Base-by-base conservation (phyloP, 306 rosid genomes). In the Rubus idaeus region DNA sequence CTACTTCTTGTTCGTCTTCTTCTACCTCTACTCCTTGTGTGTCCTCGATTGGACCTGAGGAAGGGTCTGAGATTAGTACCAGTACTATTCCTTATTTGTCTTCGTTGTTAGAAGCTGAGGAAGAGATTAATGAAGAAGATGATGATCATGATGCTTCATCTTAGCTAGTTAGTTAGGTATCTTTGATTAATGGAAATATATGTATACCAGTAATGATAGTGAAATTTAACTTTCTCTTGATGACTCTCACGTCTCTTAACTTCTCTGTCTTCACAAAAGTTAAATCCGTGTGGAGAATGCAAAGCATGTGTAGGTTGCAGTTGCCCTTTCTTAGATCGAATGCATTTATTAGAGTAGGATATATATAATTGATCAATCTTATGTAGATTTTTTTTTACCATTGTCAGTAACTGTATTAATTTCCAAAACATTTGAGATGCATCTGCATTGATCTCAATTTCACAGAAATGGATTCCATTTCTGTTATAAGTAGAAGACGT, bases 61-160 rank as follows among this genome's bases (percentile, higher is more conserved):
- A 81, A 12, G 81, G 83, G 47, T 80, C 69, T 44, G 80, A 77
- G 49, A 62, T 62, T 42, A 62, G 68, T 14, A 39, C 69, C 69
- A 71, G 21, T 18, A 58, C 70, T 46, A 58, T 78, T 73, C 78
- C 88, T 52, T 66, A 68, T 77, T 79, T 90, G 14, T 83, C 97
- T 79, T 87, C 84, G 11, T 70, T 81, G 70, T 84, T 86, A 37
- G 86, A 90, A 73, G 79, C 53, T 26, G 81, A 84, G 8, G 89
- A 86, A 50, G 82, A 82, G 63, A 78, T 50, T 68, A 53, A 41
- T 6, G 76, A 61, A 18, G 76, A 82, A 73, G 83, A 73, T 45
- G 60, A 75, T 8, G 68, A 47, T 37, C 73, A 66, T 45, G 70
- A 23, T 42, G 74, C 37, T 46, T 78, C 87, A 4, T 88, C 87